A percentile compares a stretch with the other conserved stretches of the same genome.
Conservation (phyloP, 2,329 filamentous ascomycete species). For the Colletotrichum sidae region DNA sequence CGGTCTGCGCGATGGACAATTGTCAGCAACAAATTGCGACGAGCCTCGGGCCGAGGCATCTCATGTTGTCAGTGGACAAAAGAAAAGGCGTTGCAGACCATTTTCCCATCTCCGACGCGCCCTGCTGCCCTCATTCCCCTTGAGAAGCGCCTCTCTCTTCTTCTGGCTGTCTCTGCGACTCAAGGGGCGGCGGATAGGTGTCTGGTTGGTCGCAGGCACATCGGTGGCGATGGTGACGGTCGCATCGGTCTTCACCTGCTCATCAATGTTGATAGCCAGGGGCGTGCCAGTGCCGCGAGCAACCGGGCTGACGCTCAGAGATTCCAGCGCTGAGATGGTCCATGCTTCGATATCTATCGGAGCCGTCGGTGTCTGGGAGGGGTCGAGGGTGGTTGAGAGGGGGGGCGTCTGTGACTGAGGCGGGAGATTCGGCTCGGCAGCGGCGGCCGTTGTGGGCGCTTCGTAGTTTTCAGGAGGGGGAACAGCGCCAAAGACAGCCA, state of each 20-base stretch:
- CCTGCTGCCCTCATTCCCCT: slow-evolving; percentile 90
- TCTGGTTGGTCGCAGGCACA: slow-evolving; percentile 38
- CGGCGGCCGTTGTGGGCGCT: slow-evolving; percentile 38
- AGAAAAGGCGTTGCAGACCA: slow-evolving; percentile 60
- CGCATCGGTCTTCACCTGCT: slow-evolving; percentile 44
- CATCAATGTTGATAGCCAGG: slow-evolving; percentile 82
- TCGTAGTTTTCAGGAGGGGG: slow-evolving; percentile 56
- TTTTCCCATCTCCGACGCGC: slow-evolving; percentile 95
- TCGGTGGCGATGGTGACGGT: slow-evolving; percentile 32
- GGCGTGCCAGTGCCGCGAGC: slow-evolving; percentile 71
- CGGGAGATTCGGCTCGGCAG: slow-evolving; percentile 38
- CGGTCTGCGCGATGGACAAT: slow-evolving; percentile 68
- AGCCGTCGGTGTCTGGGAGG: slow-evolving; percentile 42
- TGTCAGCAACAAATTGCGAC: neutral
- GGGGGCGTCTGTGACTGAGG: slow-evolving; percentile 36
- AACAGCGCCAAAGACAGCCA: slow-evolving; percentile 66
- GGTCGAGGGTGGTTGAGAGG: slow-evolving; percentile 35
- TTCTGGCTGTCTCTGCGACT: slow-evolving; percentile 66
- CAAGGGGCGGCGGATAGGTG: slow-evolving; percentile 56
- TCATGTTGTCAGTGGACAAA: neutral
- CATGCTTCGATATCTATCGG: slow-evolving; percentile 74
- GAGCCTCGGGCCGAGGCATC: neutral
- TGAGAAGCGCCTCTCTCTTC: slow-evolving; percentile 80
- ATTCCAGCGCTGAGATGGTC: slow-evolving; percentile 70
- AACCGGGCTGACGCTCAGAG: slow-evolving; percentile 64